Base-by-base conservation (phyloP, 306 rosid genomes). In the Potentilla sterilis region DNA sequence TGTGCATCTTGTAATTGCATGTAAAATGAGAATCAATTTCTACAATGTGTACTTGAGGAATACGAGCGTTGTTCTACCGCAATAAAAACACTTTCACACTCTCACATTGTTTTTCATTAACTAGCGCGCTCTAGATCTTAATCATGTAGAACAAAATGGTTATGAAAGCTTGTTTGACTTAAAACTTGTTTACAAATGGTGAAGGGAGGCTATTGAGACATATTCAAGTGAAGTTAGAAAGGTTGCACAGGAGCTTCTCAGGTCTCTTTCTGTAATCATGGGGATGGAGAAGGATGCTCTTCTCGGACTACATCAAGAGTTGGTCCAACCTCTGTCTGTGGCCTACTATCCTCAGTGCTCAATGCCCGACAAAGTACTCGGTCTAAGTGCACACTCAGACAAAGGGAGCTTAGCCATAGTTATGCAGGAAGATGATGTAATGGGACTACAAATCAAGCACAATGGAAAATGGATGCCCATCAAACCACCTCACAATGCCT, bases 331-430 rank as follows among this genome's bases (percentile, higher is more conserved):
- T 57, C 8, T 84, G 38, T 70, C 84, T 7, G 42, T 73, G 41
- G 81, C 79, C 44, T 87, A 84, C 62, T 80, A 82, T 69, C 88
- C 91, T 69, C 85, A 79, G 73, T 85, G 88, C 37, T 71, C 8
- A 42, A 58, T 43, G 57, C 90, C 87, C 5, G 83, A 84, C 18
- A 48, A 84, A 58, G 88, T 84, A 3, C 12, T 84, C 8, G 86
- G 88, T 69, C 38, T 87, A 73, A 84, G 86, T 77, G 81, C 87
- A n/a, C 86, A 80, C 82, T 82, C 90, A 19, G 86, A 87, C 51
- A 11, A 77, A 75, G 69, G 69, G 13, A 49, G 54, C 78, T 77
- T 87, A 35, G 81, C 85, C 35, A 59, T 87, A 46, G 83, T 87
- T 32, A 61, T 77, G 86, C 88, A 84, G 76, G 73, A 85, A 42